phyloP scores from a whole-genome alignment of 306 rosid genomes.

The Gillenia trifoliata region DNA sequence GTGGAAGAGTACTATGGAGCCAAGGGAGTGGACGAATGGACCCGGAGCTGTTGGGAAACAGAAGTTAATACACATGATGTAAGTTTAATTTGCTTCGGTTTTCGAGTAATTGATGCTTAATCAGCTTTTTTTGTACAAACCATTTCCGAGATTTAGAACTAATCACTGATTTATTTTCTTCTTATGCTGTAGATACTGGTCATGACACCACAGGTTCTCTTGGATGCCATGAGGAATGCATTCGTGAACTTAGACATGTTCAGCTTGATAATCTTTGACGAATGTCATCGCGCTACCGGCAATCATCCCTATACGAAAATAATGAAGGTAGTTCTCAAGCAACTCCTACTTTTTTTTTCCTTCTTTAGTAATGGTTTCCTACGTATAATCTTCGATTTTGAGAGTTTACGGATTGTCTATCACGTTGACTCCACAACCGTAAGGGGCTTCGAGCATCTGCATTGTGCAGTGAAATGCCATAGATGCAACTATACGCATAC shows the following conservation, averaged over 20 bases:
- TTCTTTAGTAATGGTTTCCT: slow-evolving; percentile 6
- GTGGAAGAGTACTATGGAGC: slow-evolving; percentile 78
- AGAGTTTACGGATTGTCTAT: too few relatives aligned
- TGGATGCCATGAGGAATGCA: slow-evolving; percentile 79
- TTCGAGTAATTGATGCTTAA: not conserved
- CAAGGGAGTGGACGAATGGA: slow-evolving; percentile 80
- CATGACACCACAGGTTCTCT: slow-evolving; percentile 94
- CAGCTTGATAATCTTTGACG: slow-evolving; percentile 70
- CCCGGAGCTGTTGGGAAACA: slow-evolving; percentile 57
- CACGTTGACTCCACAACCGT: too few relatives aligned
- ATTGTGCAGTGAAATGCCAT: too few relatives aligned
- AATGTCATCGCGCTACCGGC: slow-evolving; percentile 78
- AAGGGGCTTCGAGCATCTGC: too few relatives aligned
- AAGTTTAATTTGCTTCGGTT: slow-evolving; percentile 11
- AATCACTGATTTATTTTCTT: not conserved
- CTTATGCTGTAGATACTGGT: slow-evolving; percentile 54
- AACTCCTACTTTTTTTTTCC: too few relatives aligned
- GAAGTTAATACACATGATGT: slow-evolving; percentile 63
- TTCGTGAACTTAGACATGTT: slow-evolving; percentile 51
- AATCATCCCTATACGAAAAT: slow-evolving; percentile 77
- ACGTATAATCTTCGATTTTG: not conserved
- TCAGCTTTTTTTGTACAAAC: not conserved
- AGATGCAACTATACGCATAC: too few relatives aligned
- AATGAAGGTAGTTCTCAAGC: slow-evolving; percentile 69
- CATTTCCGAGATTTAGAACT: not conserved